Percentiles rank a stretch among this genome's conserved stretches.
phyloP scores from a whole-genome alignment of 2,329 filamentous ascomycete genomes.

The Alternaria dauci region DNA sequence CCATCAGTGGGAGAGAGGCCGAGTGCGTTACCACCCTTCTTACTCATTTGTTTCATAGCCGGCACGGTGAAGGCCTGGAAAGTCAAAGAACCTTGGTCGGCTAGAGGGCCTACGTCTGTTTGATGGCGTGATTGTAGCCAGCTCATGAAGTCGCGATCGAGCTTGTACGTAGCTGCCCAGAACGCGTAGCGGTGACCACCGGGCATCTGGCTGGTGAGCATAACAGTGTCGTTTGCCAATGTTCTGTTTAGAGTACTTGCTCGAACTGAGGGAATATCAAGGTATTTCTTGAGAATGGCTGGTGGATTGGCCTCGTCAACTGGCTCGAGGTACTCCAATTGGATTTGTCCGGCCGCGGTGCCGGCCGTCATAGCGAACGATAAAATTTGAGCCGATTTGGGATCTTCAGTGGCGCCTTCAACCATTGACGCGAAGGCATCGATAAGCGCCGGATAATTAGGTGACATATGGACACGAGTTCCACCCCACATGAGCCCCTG shows the following conservation, averaged over 20 bases:
- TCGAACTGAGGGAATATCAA: constrained; percentile 18
- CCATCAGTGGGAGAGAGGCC: constrained; percentile 26
- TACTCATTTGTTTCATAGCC: constrained; percentile 21
- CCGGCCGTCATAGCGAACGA: constrained; percentile 30
- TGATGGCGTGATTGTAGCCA: constrained; percentile 30
- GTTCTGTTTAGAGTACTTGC: constrained; percentile 16
- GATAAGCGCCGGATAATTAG: constrained; percentile 17
- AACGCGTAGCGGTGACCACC: constrained; percentile 39
- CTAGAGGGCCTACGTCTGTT: constrained; percentile 20
- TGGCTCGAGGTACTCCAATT: constrained; percentile 33
- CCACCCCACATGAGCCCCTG: constrained; percentile 20
- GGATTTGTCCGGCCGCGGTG: constrained; percentile 25
- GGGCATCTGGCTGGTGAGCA: constrained; percentile 47
- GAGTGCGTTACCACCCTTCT: constrained; percentile 35
- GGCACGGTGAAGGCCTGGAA: constrained; percentile 26
- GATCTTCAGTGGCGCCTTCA: constrained; percentile 24
- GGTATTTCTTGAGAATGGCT: constrained; percentile 20
- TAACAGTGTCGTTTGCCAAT: constrained; percentile 40
- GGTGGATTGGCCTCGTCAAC: constrained; percentile 27
- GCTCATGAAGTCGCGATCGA: constrained; percentile 26
- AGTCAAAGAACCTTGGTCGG: constrained; percentile 17
- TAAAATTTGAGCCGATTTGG: constrained; percentile 35
- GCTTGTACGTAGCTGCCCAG: constrained; percentile 35
- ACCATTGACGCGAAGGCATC: constrained; percentile 22
- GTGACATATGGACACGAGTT: constrained; percentile 9